Base-by-base conservation (phyloP, 805 yeast genomes). In the Lachancea sp. region DNA sequence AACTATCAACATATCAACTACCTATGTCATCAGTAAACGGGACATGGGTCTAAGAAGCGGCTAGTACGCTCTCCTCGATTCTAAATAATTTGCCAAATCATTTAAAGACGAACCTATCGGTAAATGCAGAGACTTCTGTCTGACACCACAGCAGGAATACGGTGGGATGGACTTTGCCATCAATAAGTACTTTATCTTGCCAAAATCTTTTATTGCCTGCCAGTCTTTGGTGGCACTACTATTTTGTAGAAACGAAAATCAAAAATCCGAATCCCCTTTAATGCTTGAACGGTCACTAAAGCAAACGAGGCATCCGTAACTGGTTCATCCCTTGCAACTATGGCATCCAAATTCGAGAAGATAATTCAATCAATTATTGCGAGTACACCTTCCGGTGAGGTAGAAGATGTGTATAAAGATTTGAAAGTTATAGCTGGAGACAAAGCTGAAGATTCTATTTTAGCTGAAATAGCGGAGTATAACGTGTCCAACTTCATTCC, bases 381-480 rank as follows among this genome's bases (percentile, higher is more conserved):
- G n/a, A 61, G 55, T 40, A 38, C 52, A 17, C 65, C 67, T 18
- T 56, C 64, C 12, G 67, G 65, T 24, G 69, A 64, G 43, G 48
- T 54, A n/a, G 42, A 48, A 29, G 54, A 59, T 9, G 61, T 61
- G 11, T 57, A 53, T 25, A 48, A 56, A 22, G 79, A 76, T 45
- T 56, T 78, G 42, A 64, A 66, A 34, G 54, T 62, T 6, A 59
- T 74, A 30, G 65, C 69, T 4, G 74, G 68, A 11, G 66, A 61
- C 29, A 61, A 64, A 48, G 50, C 68, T 45, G 56, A 60, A 41
- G 49, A 56, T 38, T 55, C 61, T 4, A 60, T 61, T 26, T 44
- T 50, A 45, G 65, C 55, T 9, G 68, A 69, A 13, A 51, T 74
- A 23, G 66, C 64, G 37, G 45, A 58, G 26, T 71, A 70, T 50